Evolutionary conservation across 2,329 filamentous ascomycete species (phyloP).

Genomic region (Fusarium citri): DNA sequence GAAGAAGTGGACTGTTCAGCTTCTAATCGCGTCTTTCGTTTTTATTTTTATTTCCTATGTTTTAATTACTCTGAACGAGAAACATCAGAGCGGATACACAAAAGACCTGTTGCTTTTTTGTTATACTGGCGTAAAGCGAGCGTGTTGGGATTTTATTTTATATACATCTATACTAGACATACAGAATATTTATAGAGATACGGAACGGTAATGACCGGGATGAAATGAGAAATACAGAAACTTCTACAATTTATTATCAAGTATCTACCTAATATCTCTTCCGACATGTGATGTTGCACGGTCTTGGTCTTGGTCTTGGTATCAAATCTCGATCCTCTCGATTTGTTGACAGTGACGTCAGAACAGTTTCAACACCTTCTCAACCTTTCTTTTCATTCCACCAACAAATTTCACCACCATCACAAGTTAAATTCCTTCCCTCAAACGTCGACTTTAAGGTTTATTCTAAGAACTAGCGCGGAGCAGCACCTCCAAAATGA

Average conservation of each 20-base stretch:
- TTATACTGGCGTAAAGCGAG: slow-evolving; percentile 32
- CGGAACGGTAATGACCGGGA: slow-evolving; percentile 20
- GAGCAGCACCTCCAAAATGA: too few relatives aligned
- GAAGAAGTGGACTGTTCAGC: slow-evolving; percentile 67
- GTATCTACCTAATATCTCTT: neutral
- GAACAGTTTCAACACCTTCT: neutral
- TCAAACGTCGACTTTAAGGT: neutral
- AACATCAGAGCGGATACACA: neutral
- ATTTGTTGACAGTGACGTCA: slow-evolving; percentile 36
- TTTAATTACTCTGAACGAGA: neutral
- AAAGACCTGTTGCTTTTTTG: neutral
- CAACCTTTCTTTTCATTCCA: slow-evolving; percentile 1
- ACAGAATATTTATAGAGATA: slow-evolving; percentile 21
- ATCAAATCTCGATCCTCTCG: slow-evolving; percentile 17
- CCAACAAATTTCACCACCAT: neutral
- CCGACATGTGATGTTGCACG: neutral
- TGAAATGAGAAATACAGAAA: slow-evolving; percentile 19
- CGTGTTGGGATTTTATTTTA: slow-evolving; percentile 21
- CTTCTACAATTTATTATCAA: neutral
- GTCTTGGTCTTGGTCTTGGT: neutral
- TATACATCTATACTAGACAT: neutral
- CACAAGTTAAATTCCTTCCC: neutral
- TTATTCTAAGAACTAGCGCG: neutral
- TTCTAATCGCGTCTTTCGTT: slow-evolving; percentile 52
- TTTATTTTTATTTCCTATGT: neutral